Conservation (phyloP, 2,329 filamentous ascomycete genomes). For the Fusarium sp. region DNA sequence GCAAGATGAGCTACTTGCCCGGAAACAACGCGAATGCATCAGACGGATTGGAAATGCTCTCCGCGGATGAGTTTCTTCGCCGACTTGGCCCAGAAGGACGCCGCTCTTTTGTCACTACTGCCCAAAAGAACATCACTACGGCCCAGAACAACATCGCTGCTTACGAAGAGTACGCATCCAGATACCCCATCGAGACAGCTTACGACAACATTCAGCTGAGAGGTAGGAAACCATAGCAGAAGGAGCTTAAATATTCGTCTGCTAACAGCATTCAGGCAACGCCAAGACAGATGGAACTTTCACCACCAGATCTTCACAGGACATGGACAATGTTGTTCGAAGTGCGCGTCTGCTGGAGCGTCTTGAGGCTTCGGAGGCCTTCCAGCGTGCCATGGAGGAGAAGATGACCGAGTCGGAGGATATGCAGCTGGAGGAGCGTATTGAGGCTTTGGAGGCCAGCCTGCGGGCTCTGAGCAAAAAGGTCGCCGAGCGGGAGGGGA, state of each 20-base stretch:
- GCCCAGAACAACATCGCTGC: not conserved
- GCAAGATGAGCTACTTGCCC: not conserved
- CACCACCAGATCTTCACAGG: not conserved
- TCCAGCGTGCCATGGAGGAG: too few relatives aligned
- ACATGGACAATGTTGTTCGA: not conserved
- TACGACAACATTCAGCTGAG: not conserved
- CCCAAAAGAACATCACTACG: not conserved
- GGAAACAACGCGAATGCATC: not conserved
- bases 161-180: not conserved
- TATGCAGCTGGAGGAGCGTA: too few relatives aligned
- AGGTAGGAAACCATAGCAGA: not conserved
- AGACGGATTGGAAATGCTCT: accelerated
- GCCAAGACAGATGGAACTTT: accelerated
- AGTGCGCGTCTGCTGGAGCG: not conserved
- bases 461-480: too few relatives aligned
- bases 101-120: not conserved
- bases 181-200: not conserved
- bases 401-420: too few relatives aligned
- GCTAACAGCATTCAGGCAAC: not conserved
- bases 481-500: too few relatives aligned
- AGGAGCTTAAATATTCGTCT: accelerated
- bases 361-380: not conserved
- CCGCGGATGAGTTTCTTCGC: accelerated
- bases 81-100: not conserved
- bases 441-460: too few relatives aligned